Evolutionary conservation across 208 protist genomes (phyloP).

Genomic region (Trypanosoma melophagium): DNA sequence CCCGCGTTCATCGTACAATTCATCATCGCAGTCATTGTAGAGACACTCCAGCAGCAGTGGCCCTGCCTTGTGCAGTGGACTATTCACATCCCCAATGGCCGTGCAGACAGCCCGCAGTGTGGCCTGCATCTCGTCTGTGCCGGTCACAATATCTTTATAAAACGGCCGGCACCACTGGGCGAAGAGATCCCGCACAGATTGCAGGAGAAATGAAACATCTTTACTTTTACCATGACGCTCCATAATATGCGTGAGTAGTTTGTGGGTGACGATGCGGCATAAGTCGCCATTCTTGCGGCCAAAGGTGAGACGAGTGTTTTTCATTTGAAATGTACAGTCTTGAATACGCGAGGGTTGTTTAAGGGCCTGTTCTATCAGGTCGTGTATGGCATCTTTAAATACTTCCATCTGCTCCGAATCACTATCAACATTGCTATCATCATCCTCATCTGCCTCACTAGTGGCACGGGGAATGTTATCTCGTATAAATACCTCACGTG

Average conservation of each 20-base stretch:
- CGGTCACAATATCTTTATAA: constrained; percentile 50
- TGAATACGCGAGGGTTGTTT: constrained; percentile 50
- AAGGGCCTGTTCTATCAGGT: constrained; percentile 44
- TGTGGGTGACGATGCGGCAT: constrained; percentile 72
- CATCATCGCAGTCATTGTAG: constrained; percentile 71
- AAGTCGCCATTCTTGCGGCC: constrained; percentile 51
- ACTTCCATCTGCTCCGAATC: constrained; percentile 33
- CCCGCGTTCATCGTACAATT: constrained; percentile 63
- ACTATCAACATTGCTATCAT: constrained; percentile 37
- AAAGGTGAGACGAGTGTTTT: constrained; percentile 50
- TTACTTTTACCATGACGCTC: constrained; percentile 22
- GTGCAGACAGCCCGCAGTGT: constrained; percentile 66
- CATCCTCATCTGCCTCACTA: constrained; percentile 20
- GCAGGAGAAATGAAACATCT: constrained; percentile 17
- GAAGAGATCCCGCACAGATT: constrained; percentile 45
- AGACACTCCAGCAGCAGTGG: constrained; percentile 65
- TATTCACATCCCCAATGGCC: constrained; percentile 42
- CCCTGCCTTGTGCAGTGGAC: constrained; percentile 47
- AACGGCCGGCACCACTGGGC: constrained; percentile 69
- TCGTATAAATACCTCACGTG: constrained; percentile 57
- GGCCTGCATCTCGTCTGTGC: constrained; percentile 65
- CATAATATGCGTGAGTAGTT: constrained; percentile 59
- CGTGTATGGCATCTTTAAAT: constrained; percentile 41
- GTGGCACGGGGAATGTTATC: constrained; percentile 40
- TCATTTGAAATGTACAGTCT: constrained; percentile 62